Base-by-base conservation (phyloP, 2,329 filamentous ascomycete genomes). In the Xenoacremonium recifei region DNA sequence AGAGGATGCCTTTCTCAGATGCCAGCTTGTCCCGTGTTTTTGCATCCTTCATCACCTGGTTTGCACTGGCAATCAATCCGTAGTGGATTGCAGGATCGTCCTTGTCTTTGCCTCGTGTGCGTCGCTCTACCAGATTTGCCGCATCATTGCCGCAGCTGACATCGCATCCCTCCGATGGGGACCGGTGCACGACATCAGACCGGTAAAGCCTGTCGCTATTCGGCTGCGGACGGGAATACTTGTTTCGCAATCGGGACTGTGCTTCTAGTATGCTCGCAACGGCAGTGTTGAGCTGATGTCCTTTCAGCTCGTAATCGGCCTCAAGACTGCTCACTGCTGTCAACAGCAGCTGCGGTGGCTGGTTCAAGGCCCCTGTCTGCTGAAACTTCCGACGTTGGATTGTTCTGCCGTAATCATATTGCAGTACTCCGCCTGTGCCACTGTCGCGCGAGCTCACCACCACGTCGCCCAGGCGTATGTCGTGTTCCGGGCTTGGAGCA, bases 391-490 rank as follows among this genome's bases (percentile, higher is more conserved):
- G 9, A 13, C 23, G 9, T 27, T 27, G 23, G 9, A 27, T 27
- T 27, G 23, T 13, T 27, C 9, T 27, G 9, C 53, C 55, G 20
- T 40, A 54, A 35, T 58, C 55, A 33, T 57, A 58, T 17, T 58
- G 53, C 11, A 59, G 43, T 6, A 60, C 55, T 9, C 51, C 55
- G n/a, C 54, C 44, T 2, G 40, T 36, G 0, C 45, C 45, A 9
- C 40, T 19, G 10, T 18, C 13, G 6, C 35, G 37, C 19, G 23
- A 33, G 30, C 53, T 55, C 9, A 58, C 52, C 11, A 55, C 55
- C 2, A 58, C 32, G 35, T 58, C 55, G 0, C 57, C 57, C 5
- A 59, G 48, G 5, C 65, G 58, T 2, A 69, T 58, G 17, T 69
- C 64, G 21, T 61, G 47, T 7, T 51, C 44, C 12, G 2, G 2